Percentiles rank a stretch among this genome's conserved stretches.
These are phyloP conservation scores for Annulohypoxylon moriforme DNA, from an alignment of 495 filamentous ascomycete species.

Conservation along the genomic window DNA sequence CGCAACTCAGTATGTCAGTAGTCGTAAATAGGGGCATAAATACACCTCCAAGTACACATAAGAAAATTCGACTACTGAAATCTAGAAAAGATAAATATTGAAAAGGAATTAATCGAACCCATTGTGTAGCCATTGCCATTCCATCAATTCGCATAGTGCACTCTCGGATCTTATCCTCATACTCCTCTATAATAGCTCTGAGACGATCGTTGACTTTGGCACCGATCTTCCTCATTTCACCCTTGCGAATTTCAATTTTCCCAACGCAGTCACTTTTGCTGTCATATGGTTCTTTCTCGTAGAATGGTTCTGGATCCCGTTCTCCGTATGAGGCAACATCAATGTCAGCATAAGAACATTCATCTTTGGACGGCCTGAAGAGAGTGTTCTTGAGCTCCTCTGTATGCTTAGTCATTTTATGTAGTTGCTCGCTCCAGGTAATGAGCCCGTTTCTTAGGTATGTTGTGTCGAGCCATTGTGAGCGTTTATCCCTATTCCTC, in stretches of 20 bases:
- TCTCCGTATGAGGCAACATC: not conserved
- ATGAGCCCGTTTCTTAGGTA: slow-evolving; percentile 43
- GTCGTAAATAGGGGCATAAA: not conserved
- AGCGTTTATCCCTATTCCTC: slow-evolving; percentile 35
- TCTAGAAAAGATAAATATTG: not conserved
- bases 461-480: slow-evolving; percentile 42
- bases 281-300: not conserved
- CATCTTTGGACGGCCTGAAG: not conserved
- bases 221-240: slow-evolving; percentile 31
- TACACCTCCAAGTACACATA: not conserved
- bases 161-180: slow-evolving; percentile 52
- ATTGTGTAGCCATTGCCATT: slow-evolving; percentile 54
- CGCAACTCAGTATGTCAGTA: slow-evolving; percentile 16
- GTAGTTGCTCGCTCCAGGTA: slow-evolving; percentile 43
- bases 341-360: not conserved
- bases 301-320: not conserved
- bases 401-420: slow-evolving; percentile 37
- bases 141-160: slow-evolving; percentile 54
- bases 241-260: not conserved
- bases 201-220: slow-evolving; percentile 38
- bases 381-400: slow-evolving; percentile 32
- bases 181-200: slow-evolving; percentile 43
- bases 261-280: not conserved
- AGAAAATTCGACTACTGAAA: not conserved
- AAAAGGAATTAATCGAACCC: slow-evolving; percentile 38